These are phyloP conservation scores for Pseudogymnoascus sp. DNA, from an alignment of 2,329 filamentous ascomycete genomes.

Conservation along the genomic window DNA sequence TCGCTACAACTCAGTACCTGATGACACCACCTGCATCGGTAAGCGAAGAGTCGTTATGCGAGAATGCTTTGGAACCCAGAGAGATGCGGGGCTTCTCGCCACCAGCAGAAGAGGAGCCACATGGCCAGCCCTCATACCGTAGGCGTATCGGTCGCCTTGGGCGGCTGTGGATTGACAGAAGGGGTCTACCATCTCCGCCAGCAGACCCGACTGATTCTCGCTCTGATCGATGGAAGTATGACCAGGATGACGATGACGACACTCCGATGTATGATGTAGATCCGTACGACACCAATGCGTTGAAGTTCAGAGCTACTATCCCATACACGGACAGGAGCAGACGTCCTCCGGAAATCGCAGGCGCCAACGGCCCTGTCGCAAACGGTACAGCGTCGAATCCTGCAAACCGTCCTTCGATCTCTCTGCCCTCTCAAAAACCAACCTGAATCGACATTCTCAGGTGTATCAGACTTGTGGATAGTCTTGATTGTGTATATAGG, in stretches of 20 bases:
- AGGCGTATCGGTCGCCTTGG: constrained; percentile 78
- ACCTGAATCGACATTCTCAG: constrained; percentile 8
- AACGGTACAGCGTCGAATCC: constrained; percentile 13
- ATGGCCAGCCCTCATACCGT: constrained; percentile 56
- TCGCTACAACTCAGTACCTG: constrained; percentile 61
- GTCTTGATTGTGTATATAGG: constrained; percentile 5
- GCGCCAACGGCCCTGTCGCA: constrained; percentile 13
- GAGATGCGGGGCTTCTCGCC: constrained; percentile 21
- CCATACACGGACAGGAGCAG: constrained; percentile 15
- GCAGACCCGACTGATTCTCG: constrained; percentile 37
- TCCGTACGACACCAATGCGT: constrained; percentile 51
- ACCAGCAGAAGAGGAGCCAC: constrained; percentile 24
- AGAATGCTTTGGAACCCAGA: constrained; percentile 25
- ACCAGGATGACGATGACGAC: constrained; percentile 75
- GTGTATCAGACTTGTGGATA: not conserved
- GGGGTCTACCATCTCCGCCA: constrained; percentile 51
- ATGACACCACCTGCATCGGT: constrained; percentile 52
- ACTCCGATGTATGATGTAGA: constrained; percentile 67
- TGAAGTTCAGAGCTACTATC: constrained; percentile 48
- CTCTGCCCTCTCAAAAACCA: constrained; percentile 9
- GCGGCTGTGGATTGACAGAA: constrained; percentile 80
- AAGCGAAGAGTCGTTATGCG: constrained; percentile 27
- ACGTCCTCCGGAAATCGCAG: constrained; percentile 19
- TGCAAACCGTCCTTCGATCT: constrained; percentile 10
- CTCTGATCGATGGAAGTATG: constrained; percentile 75